These are phyloP conservation scores for Mimosa pudica DNA, from an alignment of 306 rosid species.

Conservation along the genomic window DNA sequence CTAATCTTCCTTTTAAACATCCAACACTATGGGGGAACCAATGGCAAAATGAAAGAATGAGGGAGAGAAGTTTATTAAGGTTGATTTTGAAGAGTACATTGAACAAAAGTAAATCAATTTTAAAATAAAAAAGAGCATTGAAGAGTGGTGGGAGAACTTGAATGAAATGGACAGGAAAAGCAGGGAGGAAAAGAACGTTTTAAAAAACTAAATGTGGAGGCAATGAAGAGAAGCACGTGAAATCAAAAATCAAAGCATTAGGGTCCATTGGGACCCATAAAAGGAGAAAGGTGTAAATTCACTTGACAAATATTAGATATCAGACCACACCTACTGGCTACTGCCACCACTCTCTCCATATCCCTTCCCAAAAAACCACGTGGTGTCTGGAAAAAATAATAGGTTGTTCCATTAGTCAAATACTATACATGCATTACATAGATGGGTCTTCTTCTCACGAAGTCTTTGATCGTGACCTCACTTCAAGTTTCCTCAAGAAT, in stretches of 20 bases:
- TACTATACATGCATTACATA: not conserved
- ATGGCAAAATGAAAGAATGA: not conserved
- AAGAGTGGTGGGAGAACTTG: not conserved
- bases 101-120: not conserved
- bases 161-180: not conserved
- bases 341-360: not conserved
- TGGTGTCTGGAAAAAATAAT: not conserved
- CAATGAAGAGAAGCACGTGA: not conserved
- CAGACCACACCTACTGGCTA: not conserved
- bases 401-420: not conserved
- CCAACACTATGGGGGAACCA: not conserved
- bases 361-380: not conserved
- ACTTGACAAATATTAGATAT: not conserved
- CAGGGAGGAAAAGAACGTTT: not conserved
- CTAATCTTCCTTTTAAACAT: not conserved
- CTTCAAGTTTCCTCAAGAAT: conserved; percentile 63
- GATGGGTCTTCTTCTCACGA: not conserved
- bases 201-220: not conserved
- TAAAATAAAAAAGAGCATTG: not conserved
- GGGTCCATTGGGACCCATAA: not conserved
- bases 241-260: no score
- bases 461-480: conserved; percentile 53
- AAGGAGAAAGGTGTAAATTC: not conserved
- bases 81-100: not conserved
- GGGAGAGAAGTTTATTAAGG: not conserved